Base-by-base conservation (phyloP, 148 eudicot species). In the Linanthus parryae region DNA sequence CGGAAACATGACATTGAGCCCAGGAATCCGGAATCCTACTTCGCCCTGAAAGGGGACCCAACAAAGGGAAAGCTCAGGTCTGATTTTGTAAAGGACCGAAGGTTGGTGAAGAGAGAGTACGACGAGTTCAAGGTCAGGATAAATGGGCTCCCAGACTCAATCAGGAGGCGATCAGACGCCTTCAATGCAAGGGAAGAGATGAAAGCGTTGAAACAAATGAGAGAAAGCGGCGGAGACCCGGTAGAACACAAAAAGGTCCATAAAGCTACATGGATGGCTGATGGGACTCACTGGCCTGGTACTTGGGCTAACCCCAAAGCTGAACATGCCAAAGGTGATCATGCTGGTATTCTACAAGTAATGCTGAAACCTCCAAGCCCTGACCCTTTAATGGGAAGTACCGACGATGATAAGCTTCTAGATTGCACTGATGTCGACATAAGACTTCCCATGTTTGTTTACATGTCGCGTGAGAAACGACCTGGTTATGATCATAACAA, bases 201-300 rank as follows among this genome's bases (percentile, higher is more conserved):
- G 97, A 89, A 84, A 65, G 52, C 77, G 67, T 52, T 89, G 3
- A 89, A 82, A 62, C 79, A 74, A 26, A 73, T 75, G 73, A 77
- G 81, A 48, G 95, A 89, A 47, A 67, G 56, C 36, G 91, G 81
- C 0, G 80, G 61, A 0, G 97, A 80, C 20, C 63, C 76, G 3
- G 19, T 63, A n/a, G 87, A 87, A 66, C 84, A 76, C 0, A 73
- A 79, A 39, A 67, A 79, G 50, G 81, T 79, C 7, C 73, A 63
- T 29, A 80, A 80, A 58, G 94, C 97, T 26, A 84, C 97, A 9
- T 88, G 97, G 97, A 88, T 88, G 97, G 82, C 90, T 0, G 94
- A 88, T 59, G 97, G 97, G 11, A 82, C 87, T 5, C 97, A 88
- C 11, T 88, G 97, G 97, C 97, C 95, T 0, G 88, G 88, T 10